Percentiles rank a stretch among this genome's conserved stretches.
Conservation (phyloP, 805 yeast species). For the Saccharomycopsis microspora region DNA sequence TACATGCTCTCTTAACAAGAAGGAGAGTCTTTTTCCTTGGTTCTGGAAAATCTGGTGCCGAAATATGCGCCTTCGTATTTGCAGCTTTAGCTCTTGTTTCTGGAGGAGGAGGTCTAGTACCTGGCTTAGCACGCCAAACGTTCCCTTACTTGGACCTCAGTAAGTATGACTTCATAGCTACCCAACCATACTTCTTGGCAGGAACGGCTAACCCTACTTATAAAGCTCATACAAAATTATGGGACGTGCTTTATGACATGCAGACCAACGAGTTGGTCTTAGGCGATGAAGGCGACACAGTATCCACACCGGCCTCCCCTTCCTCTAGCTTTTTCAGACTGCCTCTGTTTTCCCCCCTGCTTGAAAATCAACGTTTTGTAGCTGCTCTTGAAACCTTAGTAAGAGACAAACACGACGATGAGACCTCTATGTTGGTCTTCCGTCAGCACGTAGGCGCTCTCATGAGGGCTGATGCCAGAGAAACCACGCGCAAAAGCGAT, state of each 20-base stretch:
- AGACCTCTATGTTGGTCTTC: conserved; percentile 33
- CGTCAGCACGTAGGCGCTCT: conserved; percentile 35
- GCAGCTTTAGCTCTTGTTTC: conserved; percentile 38
- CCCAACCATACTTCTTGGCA: conserved; percentile 40
- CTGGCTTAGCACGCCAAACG: conserved; percentile 35
- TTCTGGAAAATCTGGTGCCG: conserved; percentile 36
- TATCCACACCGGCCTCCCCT: not conserved
- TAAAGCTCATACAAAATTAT: conserved; percentile 39
- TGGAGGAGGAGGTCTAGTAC: conserved; percentile 34
- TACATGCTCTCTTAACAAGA: conserved; percentile 42
- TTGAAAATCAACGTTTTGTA: conserved; percentile 30
- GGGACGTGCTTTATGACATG: conserved; percentile 45
- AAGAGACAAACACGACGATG: conserved; percentile 35
- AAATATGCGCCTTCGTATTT: conserved; percentile 39
- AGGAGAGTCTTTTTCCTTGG: conserved; percentile 39
- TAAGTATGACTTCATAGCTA: conserved; percentile 37
- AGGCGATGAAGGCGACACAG: not conserved
- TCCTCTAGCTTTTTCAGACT: not conserved
- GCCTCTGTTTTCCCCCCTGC: not conserved
- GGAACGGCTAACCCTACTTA: conserved; percentile 54
- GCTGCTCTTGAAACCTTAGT: conserved; percentile 31
- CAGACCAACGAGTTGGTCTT: conserved; percentile 28
- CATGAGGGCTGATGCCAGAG: conserved; percentile 12
- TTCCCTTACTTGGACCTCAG: conserved; percentile 49
- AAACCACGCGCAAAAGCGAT: not conserved